A percentile compares a stretch with the other conserved stretches of the same genome.
These are phyloP conservation scores for Tetragonia tetragonoides DNA, from an alignment of 148 eudicot genomes.

Conservation along the genomic window DNA sequence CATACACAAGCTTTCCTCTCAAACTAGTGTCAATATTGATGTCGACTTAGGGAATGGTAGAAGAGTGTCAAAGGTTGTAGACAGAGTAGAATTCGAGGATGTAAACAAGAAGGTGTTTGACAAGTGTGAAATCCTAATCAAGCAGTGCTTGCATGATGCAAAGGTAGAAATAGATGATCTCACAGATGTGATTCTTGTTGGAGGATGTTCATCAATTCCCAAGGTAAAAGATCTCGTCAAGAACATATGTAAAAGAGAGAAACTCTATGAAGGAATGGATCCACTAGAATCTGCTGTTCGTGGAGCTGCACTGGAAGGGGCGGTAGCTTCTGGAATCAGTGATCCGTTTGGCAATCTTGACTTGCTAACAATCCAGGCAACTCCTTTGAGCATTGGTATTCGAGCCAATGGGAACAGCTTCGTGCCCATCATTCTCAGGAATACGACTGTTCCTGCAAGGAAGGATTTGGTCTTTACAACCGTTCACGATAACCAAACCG, in stretches of 20 bases:
- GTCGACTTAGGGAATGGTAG: slow-evolving; percentile 66
- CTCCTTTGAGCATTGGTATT: slow-evolving; percentile 71
- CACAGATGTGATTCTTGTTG: slow-evolving; percentile 68
- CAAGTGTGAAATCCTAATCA: slow-evolving; percentile 49
- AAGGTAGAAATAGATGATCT: slow-evolving; percentile 50
- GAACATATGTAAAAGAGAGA: slow-evolving; percentile 44
- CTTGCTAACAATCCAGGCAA: slow-evolving; percentile 78
- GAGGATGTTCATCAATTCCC: slow-evolving; percentile 75
- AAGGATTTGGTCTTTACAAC: slow-evolving; percentile 71
- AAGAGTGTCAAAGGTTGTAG: slow-evolving; percentile 47
- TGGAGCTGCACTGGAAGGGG: slow-evolving; percentile 95
- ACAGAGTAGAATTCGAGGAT: slow-evolving; percentile 60
- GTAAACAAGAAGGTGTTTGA: slow-evolving; percentile 55
- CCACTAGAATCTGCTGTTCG: slow-evolving; percentile 76
- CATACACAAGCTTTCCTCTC: slow-evolving; percentile 56
- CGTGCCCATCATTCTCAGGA: slow-evolving; percentile 59
- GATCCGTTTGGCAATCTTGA: slow-evolving; percentile 88
- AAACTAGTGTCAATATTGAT: slow-evolving; percentile 46
- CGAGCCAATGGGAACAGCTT: slow-evolving; percentile 57
- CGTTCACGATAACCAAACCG: slow-evolving; percentile 65
- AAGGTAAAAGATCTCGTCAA: slow-evolving; percentile 47
- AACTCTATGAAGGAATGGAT: slow-evolving; percentile 51
- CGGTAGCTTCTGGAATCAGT: slow-evolving; percentile 73
- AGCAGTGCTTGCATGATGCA: slow-evolving; percentile 65
- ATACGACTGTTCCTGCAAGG: slow-evolving; percentile 65